Evolutionary conservation across 2,329 filamentous ascomycete genomes (phyloP).

Genomic region (Penicillium janthinellum): DNA sequence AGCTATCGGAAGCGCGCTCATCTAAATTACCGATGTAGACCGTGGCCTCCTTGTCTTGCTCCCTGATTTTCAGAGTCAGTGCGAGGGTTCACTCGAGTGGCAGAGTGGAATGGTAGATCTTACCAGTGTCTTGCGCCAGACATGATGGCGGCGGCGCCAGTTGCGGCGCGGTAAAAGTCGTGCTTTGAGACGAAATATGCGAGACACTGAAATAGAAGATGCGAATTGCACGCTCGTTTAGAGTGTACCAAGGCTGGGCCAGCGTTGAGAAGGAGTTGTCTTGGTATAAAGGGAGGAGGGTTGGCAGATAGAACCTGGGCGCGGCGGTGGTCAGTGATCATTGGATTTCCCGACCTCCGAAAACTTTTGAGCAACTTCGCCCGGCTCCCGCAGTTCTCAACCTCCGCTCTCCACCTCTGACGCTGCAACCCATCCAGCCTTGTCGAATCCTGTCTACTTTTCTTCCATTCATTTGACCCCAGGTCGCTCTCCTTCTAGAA

Average conservation of each 20-base stretch:
- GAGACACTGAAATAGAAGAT: not conserved
- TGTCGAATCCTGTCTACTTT: not conserved
- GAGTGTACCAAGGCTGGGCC: not conserved
- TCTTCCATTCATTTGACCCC: not conserved
- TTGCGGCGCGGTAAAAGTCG: not conserved
- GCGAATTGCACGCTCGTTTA: not conserved
- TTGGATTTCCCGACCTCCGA: constrained; percentile 30
- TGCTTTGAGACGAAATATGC: not conserved
- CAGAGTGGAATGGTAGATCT: constrained; percentile 1
- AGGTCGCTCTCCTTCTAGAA: not conserved
- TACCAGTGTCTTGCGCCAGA: constrained; percentile 77
- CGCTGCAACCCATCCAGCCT: constrained; percentile 7
- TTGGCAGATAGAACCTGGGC: constrained; percentile 10
- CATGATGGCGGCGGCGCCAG: constrained; percentile 51
- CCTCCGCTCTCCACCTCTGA: constrained; percentile 21
- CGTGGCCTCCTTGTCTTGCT: constrained; percentile 97
- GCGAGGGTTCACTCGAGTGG: not conserved
- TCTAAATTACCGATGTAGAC: constrained; percentile 99
- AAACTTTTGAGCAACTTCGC: constrained; percentile 33
- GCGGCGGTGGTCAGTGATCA: constrained; percentile 18
- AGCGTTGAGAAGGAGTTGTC: not conserved
- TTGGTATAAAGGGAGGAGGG: not conserved
- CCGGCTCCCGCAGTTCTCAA: constrained; percentile 14
- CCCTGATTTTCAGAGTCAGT: constrained; percentile 57
- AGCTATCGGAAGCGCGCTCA: constrained; percentile 85